phyloP scores from a whole-genome alignment of 768 basidiomycete genomes.

The Naematelia encephala region DNA sequence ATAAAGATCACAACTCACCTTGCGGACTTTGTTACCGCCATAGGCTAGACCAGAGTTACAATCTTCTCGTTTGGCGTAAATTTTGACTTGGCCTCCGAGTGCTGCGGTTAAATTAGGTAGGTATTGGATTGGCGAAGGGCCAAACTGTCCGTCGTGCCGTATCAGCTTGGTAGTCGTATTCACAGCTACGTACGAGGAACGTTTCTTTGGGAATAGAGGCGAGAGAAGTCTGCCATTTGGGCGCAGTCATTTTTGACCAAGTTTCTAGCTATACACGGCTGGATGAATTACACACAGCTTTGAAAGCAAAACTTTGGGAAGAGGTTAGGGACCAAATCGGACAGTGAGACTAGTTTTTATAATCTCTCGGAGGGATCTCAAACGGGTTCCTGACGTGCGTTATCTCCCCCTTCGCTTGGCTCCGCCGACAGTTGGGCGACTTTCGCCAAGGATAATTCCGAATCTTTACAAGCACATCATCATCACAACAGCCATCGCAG shows the following conservation, averaged over 20 bases:
- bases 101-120: constrained; percentile 21
- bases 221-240: neutral
- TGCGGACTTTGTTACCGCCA: constrained; percentile 39
- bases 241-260: neutral
- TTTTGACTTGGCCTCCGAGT: constrained; percentile 28
- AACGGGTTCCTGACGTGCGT: no score
- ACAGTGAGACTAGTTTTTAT: no score
- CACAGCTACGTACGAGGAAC: neutral
- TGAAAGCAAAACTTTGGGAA: no score
- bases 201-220: neutral
- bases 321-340: no score
- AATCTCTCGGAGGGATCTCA: no score
- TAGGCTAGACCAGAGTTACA: constrained; percentile 36
- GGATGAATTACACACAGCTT: no score
- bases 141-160: constrained; percentile 21
- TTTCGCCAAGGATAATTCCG: no score
- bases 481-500: no score
- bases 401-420: no score
- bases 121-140: constrained; percentile 31
- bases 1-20: constrained; percentile 22
- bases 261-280: no score
- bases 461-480: no score
- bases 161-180: neutral
- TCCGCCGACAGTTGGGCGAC: no score
- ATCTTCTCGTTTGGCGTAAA: constrained; percentile 37